Conservation (phyloP, 2,329 filamentous ascomycete genomes). For the Cryphonectria parasitica region DNA sequence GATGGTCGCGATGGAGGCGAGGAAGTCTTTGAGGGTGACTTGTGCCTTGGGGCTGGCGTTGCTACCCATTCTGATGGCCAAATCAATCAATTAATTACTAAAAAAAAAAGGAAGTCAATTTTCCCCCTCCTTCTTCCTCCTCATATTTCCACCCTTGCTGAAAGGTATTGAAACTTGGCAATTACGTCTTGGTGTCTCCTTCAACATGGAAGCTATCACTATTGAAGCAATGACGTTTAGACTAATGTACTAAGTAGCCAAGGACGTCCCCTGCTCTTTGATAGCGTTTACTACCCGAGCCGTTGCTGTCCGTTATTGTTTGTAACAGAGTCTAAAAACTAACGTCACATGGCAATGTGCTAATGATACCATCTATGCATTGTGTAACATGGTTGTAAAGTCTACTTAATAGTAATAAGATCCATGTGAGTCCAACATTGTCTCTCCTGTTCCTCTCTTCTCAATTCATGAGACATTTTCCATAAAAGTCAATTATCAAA, state of each 20-base stretch:
- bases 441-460: too few species aligned
- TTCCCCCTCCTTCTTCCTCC: not conserved
- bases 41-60: conserved; percentile 27
- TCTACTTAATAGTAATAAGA: too few species aligned
- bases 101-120: too few species aligned
- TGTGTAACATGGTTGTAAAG: too few species aligned
- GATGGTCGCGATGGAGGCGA: conserved; percentile 55
- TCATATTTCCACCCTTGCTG: too few species aligned
- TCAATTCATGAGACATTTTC: too few species aligned
- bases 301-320: not conserved
- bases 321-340: not conserved
- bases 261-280: not conserved
- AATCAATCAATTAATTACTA: not conserved
- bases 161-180: not conserved
- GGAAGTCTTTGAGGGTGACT: conserved; percentile 38
- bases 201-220: not conserved
- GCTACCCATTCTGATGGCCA: conserved; percentile 14
- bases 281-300: not conserved
- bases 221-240: not conserved
- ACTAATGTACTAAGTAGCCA: not conserved
- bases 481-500: too few species aligned
- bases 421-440: too few species aligned
- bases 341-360: not conserved
- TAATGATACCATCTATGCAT: too few species aligned
- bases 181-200: not conserved